These are phyloP conservation scores for Microstegium vimineum DNA, from an alignment of 176 grass and related monocot genomes.

Conservation along the genomic window DNA sequence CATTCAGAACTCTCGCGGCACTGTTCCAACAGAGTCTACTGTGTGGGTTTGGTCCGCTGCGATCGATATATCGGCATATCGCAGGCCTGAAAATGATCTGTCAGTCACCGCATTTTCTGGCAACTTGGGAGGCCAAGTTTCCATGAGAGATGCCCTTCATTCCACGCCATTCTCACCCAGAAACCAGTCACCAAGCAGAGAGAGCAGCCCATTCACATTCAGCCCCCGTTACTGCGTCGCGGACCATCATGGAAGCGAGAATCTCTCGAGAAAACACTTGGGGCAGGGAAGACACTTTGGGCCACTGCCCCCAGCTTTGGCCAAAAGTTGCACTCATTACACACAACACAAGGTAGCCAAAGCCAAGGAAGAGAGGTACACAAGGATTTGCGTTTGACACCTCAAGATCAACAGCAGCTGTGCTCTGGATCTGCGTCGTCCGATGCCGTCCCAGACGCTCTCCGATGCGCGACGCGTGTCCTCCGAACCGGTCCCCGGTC, in stretches of 20 bases:
- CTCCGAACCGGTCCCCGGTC: not conserved
- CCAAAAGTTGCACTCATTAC: constrained; percentile 48
- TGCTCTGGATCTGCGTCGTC: not conserved
- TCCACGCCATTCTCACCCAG: constrained; percentile 6
- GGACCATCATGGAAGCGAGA: constrained; percentile 33
- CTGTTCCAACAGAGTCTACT: not conserved
- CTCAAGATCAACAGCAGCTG: constrained; percentile 9
- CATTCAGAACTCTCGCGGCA: not conserved
- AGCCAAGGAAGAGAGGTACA: not conserved
- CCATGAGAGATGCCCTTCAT: constrained; percentile 23
- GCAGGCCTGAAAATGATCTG: constrained; percentile 18
- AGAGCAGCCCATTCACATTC: not conserved
- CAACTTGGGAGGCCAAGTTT: constrained; percentile 35
- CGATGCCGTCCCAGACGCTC: not conserved
- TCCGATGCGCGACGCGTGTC: not conserved
- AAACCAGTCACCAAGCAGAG: not conserved
- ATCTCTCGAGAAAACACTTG: constrained; percentile 25
- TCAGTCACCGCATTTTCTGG: not conserved
- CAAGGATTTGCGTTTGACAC: not conserved
- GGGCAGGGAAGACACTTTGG: constrained; percentile 25
- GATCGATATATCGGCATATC: too few relatives aligned
- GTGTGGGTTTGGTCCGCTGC: too few relatives aligned
- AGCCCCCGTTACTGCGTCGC: not conserved
- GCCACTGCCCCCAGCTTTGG: constrained; percentile 29
- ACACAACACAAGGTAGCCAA: not conserved